These are phyloP conservation scores for Schizophyllum amplum DNA, from an alignment of 1,284 basidiomycete species.

Conservation along the genomic window DNA sequence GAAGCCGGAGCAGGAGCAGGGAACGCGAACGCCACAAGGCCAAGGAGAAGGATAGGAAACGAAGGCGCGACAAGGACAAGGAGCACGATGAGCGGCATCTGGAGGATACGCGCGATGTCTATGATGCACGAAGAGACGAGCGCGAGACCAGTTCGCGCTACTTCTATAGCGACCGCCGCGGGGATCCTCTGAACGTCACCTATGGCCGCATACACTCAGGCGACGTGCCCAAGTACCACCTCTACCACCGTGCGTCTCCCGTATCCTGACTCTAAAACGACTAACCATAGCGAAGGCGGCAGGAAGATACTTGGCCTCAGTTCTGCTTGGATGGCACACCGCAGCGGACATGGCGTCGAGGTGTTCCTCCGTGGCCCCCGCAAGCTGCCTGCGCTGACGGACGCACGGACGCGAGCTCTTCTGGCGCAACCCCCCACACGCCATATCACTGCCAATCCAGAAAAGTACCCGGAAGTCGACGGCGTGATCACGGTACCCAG, in stretches of 20 bases:
- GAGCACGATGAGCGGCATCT: slow-evolving; percentile 21
- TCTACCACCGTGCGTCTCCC: slow-evolving; percentile 42
- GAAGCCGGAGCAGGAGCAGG: slow-evolving; percentile 20
- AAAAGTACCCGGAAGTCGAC: slow-evolving; percentile 51
- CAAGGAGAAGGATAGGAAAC: slow-evolving; percentile 12
- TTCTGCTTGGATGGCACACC: slow-evolving; percentile 35
- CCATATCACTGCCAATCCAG: slow-evolving; percentile 15
- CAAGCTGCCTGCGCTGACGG: slow-evolving; percentile 46
- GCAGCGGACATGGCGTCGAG: slow-evolving; percentile 52
- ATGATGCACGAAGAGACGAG: slow-evolving; percentile 18
- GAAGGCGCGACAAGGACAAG: slow-evolving; percentile 21
- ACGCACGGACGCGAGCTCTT: slow-evolving; percentile 43
- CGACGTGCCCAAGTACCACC: slow-evolving; percentile 60
- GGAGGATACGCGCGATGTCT: slow-evolving; percentile 23
- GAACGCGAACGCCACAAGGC: slow-evolving; percentile 18
- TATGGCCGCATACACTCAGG: slow-evolving; percentile 62
- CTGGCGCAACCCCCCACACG: slow-evolving; percentile 41
- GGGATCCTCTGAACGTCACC: slow-evolving; percentile 59
- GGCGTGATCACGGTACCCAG: slow-evolving; percentile 56
- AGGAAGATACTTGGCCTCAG: slow-evolving; percentile 56
- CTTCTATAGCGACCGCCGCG: slow-evolving; percentile 63
- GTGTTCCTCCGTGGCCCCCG: slow-evolving; percentile 39
- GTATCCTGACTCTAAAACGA: slow-evolving; percentile 18
- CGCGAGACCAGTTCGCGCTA: slow-evolving; percentile 22
- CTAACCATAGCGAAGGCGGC: slow-evolving; percentile 58